Evolutionary conservation across 441 rosid species (phyloP), one percentile per base, ranked within the genome.

Genomic region (Erysimum cheiri): DNA sequence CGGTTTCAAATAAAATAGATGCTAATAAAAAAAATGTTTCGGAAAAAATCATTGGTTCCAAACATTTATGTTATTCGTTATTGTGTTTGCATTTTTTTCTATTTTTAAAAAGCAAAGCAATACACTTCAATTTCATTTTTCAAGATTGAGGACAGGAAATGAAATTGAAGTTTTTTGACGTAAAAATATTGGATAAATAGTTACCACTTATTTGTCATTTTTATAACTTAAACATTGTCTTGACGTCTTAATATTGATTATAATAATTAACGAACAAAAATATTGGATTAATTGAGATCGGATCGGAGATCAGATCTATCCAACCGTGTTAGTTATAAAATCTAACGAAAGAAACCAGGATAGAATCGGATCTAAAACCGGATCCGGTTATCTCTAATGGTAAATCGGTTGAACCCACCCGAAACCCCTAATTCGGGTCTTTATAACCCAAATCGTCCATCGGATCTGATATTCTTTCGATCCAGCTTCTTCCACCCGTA

Each of bases 401-500:
- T 10, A n/a, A 5, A 13, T 56, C 43, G 77, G 77, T 50, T 59
- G 1, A 52, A 74, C 77, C 63, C 68, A 60, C 72, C 77, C 72
- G 49, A 15, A 46, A 41, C 37, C 55, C 72, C 14, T 39, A 47
- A 33, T 1, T 17, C 73, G 69, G 77, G 62, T 67, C 67, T 52
- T 67, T 10, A 67, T 11, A 58, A 67, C 64, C 73, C 67, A 73
- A 60, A 60, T 11, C 49, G 3, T 15, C 33, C 32, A 66, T 22
- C 72, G 72, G 77, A 73, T 65, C 77, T 59, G 71, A 29, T 58
- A 46, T 13, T 48, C 71, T 39, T 40, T n/a, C 71, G 77, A 73
- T 73, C 77, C 77, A 58, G 66, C 67, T 66, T 66, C 77, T 50
- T 66, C 70, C 61, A 65, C 72, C 76, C 72, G 77, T 65, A 65